phyloP scores from a whole-genome alignment of 306 rosid species.

The Abrus pulchellus region DNA sequence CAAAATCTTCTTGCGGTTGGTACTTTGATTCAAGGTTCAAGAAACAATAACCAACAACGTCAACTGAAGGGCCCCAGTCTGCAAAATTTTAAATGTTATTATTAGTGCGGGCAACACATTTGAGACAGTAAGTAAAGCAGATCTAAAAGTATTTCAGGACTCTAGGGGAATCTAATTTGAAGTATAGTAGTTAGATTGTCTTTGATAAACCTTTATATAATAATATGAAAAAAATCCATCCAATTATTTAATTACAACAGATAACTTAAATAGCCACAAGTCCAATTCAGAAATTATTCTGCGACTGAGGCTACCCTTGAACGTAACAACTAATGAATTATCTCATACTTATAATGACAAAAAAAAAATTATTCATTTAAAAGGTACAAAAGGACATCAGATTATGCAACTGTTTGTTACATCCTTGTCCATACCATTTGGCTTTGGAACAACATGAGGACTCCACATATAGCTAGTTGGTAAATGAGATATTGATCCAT shows the following conservation, averaged over 20 bases:
- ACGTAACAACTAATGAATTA: background rate
- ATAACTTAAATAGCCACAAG: slow-evolving; percentile 13
- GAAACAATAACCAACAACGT: slow-evolving; percentile 91
- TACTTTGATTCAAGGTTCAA: slow-evolving; percentile 76
- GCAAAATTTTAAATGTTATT: slow-evolving; percentile 43
- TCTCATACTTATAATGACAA: slow-evolving; percentile 9
- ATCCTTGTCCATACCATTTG: slow-evolving; percentile 65
- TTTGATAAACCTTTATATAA: slow-evolving; percentile 5
- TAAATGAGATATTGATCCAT: slow-evolving; percentile 88
- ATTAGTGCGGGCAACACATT: slow-evolving; percentile 38
- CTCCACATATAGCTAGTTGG: slow-evolving; percentile 97
- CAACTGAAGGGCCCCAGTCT: slow-evolving; percentile 92
- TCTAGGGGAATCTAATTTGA: background rate
- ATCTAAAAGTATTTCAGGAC: background rate
- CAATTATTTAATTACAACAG: slow-evolving; percentile 1
- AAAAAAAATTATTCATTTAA: slow-evolving; percentile 18
- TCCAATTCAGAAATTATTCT: slow-evolving; percentile 19
- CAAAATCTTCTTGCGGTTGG: slow-evolving; percentile 74
- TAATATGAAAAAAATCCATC: background rate
- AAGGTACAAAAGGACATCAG: background rate
- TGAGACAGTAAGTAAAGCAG: background rate
- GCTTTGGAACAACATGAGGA: slow-evolving; percentile 91
- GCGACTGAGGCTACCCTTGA: slow-evolving; percentile 17
- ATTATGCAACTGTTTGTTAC: slow-evolving; percentile 10
- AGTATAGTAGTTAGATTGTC: slow-evolving; percentile 1